These are phyloP conservation scores for Backusella liffmaniae DNA, from an alignment of 192 early-diverging fungal genomes.

Conservation along the genomic window DNA sequence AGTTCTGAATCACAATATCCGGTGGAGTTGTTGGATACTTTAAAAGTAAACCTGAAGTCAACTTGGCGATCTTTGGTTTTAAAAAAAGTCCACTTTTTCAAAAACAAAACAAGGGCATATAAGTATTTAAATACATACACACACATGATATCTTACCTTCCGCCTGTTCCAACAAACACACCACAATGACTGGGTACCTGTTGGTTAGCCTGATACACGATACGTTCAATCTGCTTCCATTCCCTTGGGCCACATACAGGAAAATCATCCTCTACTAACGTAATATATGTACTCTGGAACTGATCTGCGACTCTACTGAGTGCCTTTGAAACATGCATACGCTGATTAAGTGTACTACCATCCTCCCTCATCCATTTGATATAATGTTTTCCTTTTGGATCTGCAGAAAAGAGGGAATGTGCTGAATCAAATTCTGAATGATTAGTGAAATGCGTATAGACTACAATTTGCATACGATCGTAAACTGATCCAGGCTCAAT, in stretches of 20 bases:
- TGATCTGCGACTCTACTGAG: constrained; percentile 33
- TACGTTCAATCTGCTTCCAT: constrained; percentile 48
- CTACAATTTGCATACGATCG: constrained; percentile 44
- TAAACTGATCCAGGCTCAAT: constrained; percentile 42
- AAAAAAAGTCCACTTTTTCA: constrained; percentile 31
- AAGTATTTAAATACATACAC: neutral
- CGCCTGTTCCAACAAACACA: constrained; percentile 53
- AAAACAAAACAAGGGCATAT: neutral
- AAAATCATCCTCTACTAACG: constrained; percentile 50
- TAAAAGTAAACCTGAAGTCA: constrained; percentile 28
- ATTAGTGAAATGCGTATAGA: constrained; percentile 51
- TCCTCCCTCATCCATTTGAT: constrained; percentile 44
- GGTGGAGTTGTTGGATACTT: constrained; percentile 37
- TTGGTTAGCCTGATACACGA: constrained; percentile 42
- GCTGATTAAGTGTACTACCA: constrained; percentile 45
- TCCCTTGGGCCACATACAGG: constrained; percentile 43
- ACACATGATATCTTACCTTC: constrained; percentile 27
- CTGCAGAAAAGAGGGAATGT: constrained; percentile 24
- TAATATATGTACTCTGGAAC: constrained; percentile 41
- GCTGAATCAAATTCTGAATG: constrained; percentile 43
- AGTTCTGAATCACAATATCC: constrained; percentile 51
- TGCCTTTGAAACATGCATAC: constrained; percentile 44
- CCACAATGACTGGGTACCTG: constrained; percentile 47
- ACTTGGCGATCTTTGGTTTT: constrained; percentile 27
- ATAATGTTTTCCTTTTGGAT: constrained; percentile 44